Evolutionary conservation across 2,329 filamentous ascomycete genomes (phyloP).

Genomic region (Tolypocladium endophyticum): DNA sequence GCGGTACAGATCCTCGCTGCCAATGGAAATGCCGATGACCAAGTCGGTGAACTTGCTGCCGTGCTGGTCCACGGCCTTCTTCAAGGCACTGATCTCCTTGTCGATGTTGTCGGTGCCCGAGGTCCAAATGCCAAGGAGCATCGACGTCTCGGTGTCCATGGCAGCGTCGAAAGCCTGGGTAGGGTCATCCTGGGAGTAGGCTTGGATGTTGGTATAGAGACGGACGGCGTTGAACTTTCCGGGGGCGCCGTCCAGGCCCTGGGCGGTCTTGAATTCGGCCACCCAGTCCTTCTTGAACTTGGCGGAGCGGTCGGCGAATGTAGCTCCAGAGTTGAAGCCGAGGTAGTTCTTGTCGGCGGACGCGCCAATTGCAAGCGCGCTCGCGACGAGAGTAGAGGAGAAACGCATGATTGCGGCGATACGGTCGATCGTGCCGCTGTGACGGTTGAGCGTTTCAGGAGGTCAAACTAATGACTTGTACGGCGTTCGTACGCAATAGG

Average conservation of each 20-base stretch:
- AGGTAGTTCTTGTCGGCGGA: constrained; percentile 36
- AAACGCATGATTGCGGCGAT: constrained; percentile 25
- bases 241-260: constrained; percentile 27
- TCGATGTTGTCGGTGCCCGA: constrained; percentile 43
- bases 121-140: constrained; percentile 57
- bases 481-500: background rate
- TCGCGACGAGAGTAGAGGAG: constrained; percentile 24
- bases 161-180: constrained; percentile 71
- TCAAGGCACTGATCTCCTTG: constrained; percentile 49
- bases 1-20: constrained; percentile 59
- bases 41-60: constrained; percentile 42
- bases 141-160: constrained; percentile 45
- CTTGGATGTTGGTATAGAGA: constrained; percentile 59
- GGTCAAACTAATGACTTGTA: background rate
- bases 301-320: constrained; percentile 33
- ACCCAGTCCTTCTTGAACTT: constrained; percentile 41
- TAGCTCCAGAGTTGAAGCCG: constrained; percentile 43
- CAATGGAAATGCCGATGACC: constrained; percentile 54
- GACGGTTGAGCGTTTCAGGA: background rate
- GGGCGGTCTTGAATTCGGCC: constrained; percentile 32
- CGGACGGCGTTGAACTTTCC: constrained; percentile 49
- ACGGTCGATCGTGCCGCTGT: background rate
- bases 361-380: constrained; percentile 27
- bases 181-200: constrained; percentile 60
- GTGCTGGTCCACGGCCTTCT: constrained; percentile 42